Conservation (phyloP, 129 eudicot species). For the Pseudognaphalium luteoalbum region DNA sequence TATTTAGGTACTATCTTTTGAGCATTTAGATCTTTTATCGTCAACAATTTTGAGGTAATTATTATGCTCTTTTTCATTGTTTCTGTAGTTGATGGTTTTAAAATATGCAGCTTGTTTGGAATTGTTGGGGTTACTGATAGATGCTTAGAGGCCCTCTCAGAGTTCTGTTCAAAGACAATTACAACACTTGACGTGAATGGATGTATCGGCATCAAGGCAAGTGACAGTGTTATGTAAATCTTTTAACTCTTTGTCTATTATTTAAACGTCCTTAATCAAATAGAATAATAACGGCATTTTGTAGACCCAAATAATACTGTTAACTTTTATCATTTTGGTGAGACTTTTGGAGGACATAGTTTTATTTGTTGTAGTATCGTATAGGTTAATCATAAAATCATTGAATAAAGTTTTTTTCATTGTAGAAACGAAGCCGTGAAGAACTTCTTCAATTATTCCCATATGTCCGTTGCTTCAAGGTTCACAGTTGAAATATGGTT, state of each 20-base stretch:
- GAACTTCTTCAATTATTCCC: conserved; percentile 79
- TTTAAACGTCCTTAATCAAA: no score
- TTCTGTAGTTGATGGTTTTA: conserved; percentile 6
- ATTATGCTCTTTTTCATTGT: background rate
- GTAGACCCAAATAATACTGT: no score
- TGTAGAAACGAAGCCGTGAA: conserved; percentile 78
- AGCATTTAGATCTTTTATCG: background rate
- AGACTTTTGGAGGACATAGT: background rate
- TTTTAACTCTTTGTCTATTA: background rate
- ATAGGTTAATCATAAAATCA: background rate
- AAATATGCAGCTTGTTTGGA: conserved; percentile 86
- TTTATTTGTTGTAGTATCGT: background rate
- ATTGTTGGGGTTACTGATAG: conserved; percentile 90
- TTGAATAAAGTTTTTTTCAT: conserved; percentile 6
- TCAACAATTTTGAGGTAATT: background rate
- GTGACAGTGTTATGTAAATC: conserved; percentile 2
- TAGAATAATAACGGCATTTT: no score
- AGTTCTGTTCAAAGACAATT: conserved; percentile 58
- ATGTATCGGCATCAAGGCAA: conserved; percentile 86
- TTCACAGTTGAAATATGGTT: conserved; percentile 58
- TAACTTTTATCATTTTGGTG: no score
- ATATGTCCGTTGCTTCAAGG: conserved; percentile 66
- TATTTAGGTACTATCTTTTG: conserved; percentile 2
- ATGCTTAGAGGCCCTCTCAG: conserved; percentile 70
- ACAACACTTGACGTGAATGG: conserved; percentile 97